phyloP scores from a whole-genome alignment of 2,329 filamentous ascomycete species.

The Botrytis deweyae region DNA sequence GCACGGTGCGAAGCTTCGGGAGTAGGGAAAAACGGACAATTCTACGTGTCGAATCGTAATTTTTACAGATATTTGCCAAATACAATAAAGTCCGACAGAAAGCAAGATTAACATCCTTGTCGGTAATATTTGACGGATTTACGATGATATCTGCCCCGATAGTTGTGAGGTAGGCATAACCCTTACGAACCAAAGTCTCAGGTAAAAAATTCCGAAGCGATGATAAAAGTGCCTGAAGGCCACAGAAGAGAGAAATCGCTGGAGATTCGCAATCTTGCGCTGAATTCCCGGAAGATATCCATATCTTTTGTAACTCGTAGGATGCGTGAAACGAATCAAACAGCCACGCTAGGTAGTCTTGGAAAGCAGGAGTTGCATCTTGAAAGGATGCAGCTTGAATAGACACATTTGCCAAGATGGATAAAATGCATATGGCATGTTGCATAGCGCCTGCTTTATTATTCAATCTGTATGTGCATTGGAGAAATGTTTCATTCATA shows the following conservation, averaged over 20 bases:
- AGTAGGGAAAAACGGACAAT: slow-evolving; percentile 30
- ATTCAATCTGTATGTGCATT: slow-evolving; percentile 35
- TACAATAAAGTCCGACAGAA: slow-evolving; percentile 33
- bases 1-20: slow-evolving; percentile 27
- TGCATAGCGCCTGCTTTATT: slow-evolving; percentile 30
- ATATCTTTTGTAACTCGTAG: slow-evolving; percentile 31
- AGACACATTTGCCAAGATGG: slow-evolving; percentile 37
- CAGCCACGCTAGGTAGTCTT: slow-evolving; percentile 39
- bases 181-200: slow-evolving; percentile 36
- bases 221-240: slow-evolving; percentile 32
- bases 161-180: slow-evolving; percentile 33
- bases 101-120: slow-evolving; percentile 21
- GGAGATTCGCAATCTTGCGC: slow-evolving; percentile 24
- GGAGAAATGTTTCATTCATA: background rate
- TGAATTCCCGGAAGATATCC: slow-evolving; percentile 20
- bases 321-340: slow-evolving; percentile 35
- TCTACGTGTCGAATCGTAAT: slow-evolving; percentile 31
- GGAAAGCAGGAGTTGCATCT: slow-evolving; percentile 37
- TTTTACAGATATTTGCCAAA: slow-evolving; percentile 31
- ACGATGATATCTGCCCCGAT: slow-evolving; percentile 34
- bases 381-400: slow-evolving; percentile 30
- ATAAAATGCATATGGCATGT: slow-evolving; percentile 34
- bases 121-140: slow-evolving; percentile 25
- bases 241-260: slow-evolving; percentile 26
- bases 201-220: slow-evolving; percentile 26